Conservation (phyloP, 1,284 basidiomycete species). For the Tilletia horrida region DNA sequence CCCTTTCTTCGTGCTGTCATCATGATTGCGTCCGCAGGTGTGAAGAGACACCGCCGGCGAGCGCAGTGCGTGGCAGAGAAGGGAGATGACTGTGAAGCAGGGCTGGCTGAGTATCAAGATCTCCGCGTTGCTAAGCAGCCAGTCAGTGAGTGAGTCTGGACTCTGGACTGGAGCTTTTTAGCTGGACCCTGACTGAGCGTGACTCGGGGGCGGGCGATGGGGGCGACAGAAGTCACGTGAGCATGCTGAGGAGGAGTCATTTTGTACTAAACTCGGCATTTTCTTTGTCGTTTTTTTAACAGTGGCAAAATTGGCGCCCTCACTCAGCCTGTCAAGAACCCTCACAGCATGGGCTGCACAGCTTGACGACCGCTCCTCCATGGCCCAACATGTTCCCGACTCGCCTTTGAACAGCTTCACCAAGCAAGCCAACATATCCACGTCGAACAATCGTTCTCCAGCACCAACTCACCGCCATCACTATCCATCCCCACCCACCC, state of each 20-base stretch:
- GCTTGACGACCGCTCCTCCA: background rate
- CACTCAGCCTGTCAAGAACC: background rate
- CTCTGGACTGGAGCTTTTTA: no score
- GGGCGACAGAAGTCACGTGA: background rate
- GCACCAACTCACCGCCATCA: background rate
- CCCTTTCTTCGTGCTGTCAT: no score
- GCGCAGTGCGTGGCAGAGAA: background rate
- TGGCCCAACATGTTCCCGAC: slow-evolving; percentile 1
- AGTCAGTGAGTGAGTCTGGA: no score
- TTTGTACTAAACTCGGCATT: no score
- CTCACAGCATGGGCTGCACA: background rate
- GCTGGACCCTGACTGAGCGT: no score
- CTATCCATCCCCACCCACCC: background rate
- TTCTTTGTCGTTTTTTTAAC: no score
- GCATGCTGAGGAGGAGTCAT: no score
- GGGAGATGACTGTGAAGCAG: background rate
- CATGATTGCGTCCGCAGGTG: no score
- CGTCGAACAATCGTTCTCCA: background rate
- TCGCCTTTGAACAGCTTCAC: background rate
- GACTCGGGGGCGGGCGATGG: background rate
- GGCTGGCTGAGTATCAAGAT: no score
- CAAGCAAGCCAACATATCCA: background rate
- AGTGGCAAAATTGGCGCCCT: background rate
- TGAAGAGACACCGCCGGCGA: no score
- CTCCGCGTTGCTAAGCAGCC: no score